Conservation (phyloP, 73 alveolate genomes). For the Paramecium octaurelia region DNA sequence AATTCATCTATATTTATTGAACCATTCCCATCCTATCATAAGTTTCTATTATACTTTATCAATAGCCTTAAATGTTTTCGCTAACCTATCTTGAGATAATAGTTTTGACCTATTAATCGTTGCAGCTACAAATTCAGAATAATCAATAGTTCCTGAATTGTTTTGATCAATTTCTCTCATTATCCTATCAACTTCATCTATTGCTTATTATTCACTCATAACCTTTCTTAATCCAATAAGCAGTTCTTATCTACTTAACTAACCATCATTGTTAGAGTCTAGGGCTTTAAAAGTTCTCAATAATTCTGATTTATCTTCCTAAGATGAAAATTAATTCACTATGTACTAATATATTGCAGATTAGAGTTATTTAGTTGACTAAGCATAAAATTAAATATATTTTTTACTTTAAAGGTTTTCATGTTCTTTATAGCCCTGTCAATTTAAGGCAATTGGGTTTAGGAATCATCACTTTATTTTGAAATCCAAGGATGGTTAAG, state of each 20-base stretch:
- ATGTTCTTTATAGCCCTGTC: not conserved
- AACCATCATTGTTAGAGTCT: slow-evolving; percentile 69
- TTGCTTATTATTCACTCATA: slow-evolving; percentile 16
- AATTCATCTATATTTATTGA: slow-evolving; percentile 73
- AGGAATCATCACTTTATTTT: not conserved
- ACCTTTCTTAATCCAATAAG: slow-evolving; percentile 51
- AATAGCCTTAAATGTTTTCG: slow-evolving; percentile 58
- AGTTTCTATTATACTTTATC: not conserved
- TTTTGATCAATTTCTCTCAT: slow-evolving; percentile 64
- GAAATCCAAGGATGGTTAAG: slow-evolving; percentile 22
- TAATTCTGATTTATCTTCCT: slow-evolving; percentile 28
- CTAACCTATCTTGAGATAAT: slow-evolving; percentile 42
- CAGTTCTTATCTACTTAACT: slow-evolving; percentile 63
- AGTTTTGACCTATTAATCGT: slow-evolving; percentile 45
- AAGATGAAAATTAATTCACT: not conserved
- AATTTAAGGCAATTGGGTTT: not conserved
- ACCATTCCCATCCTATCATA: slow-evolving; percentile 72
- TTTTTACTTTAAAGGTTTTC: not conserved
- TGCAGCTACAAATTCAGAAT: slow-evolving; percentile 72
- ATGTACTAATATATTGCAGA: not conserved
- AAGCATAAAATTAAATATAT: not conserved
- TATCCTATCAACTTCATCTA: slow-evolving; percentile 55
- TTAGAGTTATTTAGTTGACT: not conserved
- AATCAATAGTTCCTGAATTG: slow-evolving; percentile 65
- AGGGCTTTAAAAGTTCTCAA: slow-evolving; percentile 3